phyloP scores from a whole-genome alignment of 768 basidiomycete species.

The Strobilomyces echinocephalus region DNA sequence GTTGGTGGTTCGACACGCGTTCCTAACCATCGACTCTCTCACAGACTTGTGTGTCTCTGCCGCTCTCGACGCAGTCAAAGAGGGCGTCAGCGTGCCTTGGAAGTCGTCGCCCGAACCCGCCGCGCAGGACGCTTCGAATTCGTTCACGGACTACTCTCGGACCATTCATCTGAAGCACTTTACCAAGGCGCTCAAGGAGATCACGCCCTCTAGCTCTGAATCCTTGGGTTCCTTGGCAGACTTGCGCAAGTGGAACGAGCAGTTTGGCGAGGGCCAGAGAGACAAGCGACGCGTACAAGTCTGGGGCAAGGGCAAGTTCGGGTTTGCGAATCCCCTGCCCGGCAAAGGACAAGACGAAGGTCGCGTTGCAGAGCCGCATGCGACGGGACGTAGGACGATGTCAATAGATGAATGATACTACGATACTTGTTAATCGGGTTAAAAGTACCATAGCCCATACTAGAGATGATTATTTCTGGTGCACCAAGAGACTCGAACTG shows the following conservation, averaged over 20 bases:
- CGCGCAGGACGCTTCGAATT: constrained; percentile 4
- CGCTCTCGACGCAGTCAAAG: constrained; percentile 88
- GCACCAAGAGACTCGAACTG: not conserved
- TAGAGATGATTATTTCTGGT: constrained; percentile 4
- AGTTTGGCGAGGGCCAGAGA: constrained; percentile 82
- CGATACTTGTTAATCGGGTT: constrained; percentile 12
- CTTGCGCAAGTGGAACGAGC: constrained; percentile 86
- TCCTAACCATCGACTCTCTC: constrained; percentile 4
- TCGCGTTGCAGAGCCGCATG: constrained; percentile 32
- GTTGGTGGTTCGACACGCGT: not conserved
- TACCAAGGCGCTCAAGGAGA: constrained; percentile 79
- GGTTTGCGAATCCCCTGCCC: constrained; percentile 57
- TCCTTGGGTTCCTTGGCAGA: constrained; percentile 68
- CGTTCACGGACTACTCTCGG: constrained; percentile 27
- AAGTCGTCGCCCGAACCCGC: constrained; percentile 14
- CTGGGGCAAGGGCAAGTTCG: constrained; percentile 87
- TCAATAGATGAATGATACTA: constrained; percentile 28
- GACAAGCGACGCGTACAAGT: constrained; percentile 64
- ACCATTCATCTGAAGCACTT: constrained; percentile 63
- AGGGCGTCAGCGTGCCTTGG: constrained; percentile 81
- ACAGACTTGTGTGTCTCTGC: constrained; percentile 90
- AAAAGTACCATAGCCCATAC: constrained; percentile 13
- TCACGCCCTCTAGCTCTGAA: constrained; percentile 86
- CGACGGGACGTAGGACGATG: constrained; percentile 9
- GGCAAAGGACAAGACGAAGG: constrained; percentile 37